phyloP scores from a whole-genome alignment of 2,329 filamentous ascomycete species.

The Coniochaeta hoffmannii region DNA sequence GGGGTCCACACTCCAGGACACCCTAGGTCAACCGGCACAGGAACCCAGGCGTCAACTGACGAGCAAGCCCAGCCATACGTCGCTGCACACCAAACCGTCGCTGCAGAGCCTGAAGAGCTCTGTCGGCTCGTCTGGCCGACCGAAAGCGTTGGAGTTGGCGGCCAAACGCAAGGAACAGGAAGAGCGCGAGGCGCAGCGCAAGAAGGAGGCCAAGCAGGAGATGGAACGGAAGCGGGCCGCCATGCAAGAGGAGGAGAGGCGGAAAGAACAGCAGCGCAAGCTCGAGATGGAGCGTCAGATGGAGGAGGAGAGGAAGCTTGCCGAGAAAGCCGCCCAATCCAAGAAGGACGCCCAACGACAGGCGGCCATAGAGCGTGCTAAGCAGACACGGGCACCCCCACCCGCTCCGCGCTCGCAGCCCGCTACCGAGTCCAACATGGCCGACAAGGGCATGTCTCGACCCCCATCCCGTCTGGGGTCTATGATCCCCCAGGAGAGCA shows the following conservation, averaged over 20 bases:
- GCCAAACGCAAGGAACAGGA: constrained; percentile 81
- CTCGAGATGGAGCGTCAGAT: constrained; percentile 56
- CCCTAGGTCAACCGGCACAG: constrained; percentile 22
- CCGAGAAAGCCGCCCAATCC: constrained; percentile 44
- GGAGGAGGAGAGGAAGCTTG: constrained; percentile 52
- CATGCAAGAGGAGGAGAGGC: constrained; percentile 56
- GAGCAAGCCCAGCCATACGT: constrained; percentile 61
- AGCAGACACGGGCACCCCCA: constrained; percentile 56
- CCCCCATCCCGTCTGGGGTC: constrained; percentile 53
- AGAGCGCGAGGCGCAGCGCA: constrained; percentile 70
- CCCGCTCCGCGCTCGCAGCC: constrained; percentile 50
- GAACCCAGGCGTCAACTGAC: constrained; percentile 36
- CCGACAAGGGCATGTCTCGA: constrained; percentile 28
- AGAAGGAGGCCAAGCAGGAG: constrained; percentile 74
- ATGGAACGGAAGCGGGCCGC: constrained; percentile 68
- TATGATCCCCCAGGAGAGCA: constrained; percentile 47
- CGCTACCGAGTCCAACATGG: constrained; percentile 37
- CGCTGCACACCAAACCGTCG: constrained; percentile 52
- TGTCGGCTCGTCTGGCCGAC: constrained; percentile 53
- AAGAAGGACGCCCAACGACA: constrained; percentile 61
- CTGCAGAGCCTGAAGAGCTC: constrained; percentile 58
- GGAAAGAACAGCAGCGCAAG: constrained; percentile 49
- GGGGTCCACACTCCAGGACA: constrained; percentile 52
- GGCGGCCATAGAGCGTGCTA: constrained; percentile 56
- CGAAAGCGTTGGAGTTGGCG: constrained; percentile 66